These are phyloP conservation scores for Beta vulgaris DNA, from an alignment of 148 eudicot species.

Conservation along the genomic window DNA sequence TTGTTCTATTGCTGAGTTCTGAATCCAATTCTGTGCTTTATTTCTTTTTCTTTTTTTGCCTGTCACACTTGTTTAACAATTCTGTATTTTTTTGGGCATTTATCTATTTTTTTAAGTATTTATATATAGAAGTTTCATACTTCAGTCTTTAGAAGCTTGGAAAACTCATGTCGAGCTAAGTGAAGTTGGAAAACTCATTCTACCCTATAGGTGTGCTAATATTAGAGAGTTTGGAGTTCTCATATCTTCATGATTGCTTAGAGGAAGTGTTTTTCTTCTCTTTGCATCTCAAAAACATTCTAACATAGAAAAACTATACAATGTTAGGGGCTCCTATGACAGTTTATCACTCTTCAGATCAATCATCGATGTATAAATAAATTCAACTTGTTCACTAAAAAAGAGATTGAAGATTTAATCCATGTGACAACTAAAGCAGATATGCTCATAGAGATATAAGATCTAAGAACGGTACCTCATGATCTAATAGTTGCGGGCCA, in stretches of 20 bases:
- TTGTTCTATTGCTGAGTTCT: no score
- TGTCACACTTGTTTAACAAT: no score
- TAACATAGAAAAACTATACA: neutral
- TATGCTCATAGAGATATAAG: no score
- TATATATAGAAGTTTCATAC: neutral
- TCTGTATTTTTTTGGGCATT: neutral
- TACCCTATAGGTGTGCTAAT: neutral
- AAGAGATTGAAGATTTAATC: no score
- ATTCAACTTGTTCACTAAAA: no score
- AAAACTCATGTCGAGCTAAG: no score
- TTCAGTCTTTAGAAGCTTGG: neutral
- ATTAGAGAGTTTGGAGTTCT: neutral
- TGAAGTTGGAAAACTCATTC: neutral
- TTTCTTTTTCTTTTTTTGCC: no score
- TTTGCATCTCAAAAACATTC: neutral
- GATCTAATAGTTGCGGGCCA: no score
- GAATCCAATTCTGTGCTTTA: neutral
- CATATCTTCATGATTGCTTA: neutral
- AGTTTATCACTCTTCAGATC: no score
- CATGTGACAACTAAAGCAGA: no score
- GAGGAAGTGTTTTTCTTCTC: neutral
- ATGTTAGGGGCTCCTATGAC: conserved; percentile 73
- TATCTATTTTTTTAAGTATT: neutral
- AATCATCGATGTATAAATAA: no score
- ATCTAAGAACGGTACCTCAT: no score